Base-by-base conservation (phyloP, 495 filamentous ascomycete genomes). In the Neurospora sp. region DNA sequence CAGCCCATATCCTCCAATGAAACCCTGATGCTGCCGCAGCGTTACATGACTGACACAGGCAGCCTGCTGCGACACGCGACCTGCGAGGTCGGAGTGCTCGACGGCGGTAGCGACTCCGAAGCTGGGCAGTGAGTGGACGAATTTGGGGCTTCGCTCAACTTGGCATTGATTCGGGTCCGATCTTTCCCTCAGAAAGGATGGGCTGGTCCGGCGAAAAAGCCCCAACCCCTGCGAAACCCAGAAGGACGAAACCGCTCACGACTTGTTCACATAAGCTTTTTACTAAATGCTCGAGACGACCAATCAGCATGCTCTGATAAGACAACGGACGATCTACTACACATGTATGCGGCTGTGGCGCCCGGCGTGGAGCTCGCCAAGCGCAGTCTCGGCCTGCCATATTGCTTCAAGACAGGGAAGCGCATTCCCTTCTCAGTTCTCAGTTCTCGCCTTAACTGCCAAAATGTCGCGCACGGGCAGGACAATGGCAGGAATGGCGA, bases 271-370 rank as follows among this genome's bases (percentile, higher is more conserved):
- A 35, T 31, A 37, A 65, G 27, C 73, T 69, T 71, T 71, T 75
- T 61, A 72, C 70, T 41, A 72, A 71, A 59, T n/a, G 3, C 0
- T 69, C 46, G 59, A 71, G 71, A 70, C 75, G 71, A 38, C 75
- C 75, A 76, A 75, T 76, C 44, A 44, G n/a, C 35, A 27, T 37
- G 27, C 39, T 38, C 10, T 69, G 71, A 74, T 74, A 76, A 73
- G 75, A 42, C 53, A 65, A 35, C 14, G 14, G 14, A 35, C 27
- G 27, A 65, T 65, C 53, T 35, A 20, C 8, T 9, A 37, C 4
- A 35, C 4, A 46, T 46, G 42, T 46, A 61, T 61, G 53, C 53
- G 53, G 53, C 53, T 61, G 53, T 61, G 53, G 53, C 53, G 53
- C 53, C 53, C 53, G 27, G 12, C 53, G 53, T 61, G 53, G 53